Conservation (phyloP, 768 basidiomycete species). For the Tylopilus felleus region DNA sequence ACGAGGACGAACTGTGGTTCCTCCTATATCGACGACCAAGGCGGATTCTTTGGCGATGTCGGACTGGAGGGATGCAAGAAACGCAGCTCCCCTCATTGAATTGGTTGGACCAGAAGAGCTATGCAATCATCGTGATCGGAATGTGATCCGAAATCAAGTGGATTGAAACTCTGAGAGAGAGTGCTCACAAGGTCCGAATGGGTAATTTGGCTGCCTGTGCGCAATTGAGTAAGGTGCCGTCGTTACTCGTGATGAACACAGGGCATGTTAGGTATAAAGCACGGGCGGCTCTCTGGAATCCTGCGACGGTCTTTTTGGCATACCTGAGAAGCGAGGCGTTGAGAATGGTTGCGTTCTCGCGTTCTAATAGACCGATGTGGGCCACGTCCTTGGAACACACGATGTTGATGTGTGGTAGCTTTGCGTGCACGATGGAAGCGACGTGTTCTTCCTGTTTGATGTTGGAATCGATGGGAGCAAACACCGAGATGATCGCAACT, state of each 20-base stretch:
- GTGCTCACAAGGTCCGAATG: conserved; percentile 50
- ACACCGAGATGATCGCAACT: conserved; percentile 47
- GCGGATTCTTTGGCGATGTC: conserved; percentile 35
- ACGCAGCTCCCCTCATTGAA: conserved; percentile 67
- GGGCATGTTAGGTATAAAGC: conserved; percentile 46
- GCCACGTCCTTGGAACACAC: conserved; percentile 57
- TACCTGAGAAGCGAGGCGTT: conserved; percentile 63
- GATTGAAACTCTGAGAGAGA: conserved; percentile 19
- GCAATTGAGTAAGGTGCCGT: conserved; percentile 51
- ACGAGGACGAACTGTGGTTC: conserved; percentile 45
- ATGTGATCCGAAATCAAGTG: conserved; percentile 6
- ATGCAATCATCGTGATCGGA: conserved; percentile 6
- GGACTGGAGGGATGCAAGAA: conserved; percentile 45
- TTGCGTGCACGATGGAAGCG: conserved; percentile 38
- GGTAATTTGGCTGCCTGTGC: conserved; percentile 52
- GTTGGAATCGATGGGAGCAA: conserved; percentile 45
- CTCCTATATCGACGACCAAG: conserved; percentile 62
- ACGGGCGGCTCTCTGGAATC: conserved; percentile 50
- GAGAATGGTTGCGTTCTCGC: conserved; percentile 67
- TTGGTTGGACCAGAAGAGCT: conserved; percentile 59
- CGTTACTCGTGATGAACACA: conserved; percentile 59
- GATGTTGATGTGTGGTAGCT: conserved; percentile 42
- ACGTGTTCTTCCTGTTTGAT: conserved; percentile 48
- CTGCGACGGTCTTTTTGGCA: conserved; percentile 51
- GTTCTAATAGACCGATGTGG: conserved; percentile 55